Conservation (phyloP, 2,329 filamentous ascomycete genomes). For the Simplicillium aogashimaense region DNA sequence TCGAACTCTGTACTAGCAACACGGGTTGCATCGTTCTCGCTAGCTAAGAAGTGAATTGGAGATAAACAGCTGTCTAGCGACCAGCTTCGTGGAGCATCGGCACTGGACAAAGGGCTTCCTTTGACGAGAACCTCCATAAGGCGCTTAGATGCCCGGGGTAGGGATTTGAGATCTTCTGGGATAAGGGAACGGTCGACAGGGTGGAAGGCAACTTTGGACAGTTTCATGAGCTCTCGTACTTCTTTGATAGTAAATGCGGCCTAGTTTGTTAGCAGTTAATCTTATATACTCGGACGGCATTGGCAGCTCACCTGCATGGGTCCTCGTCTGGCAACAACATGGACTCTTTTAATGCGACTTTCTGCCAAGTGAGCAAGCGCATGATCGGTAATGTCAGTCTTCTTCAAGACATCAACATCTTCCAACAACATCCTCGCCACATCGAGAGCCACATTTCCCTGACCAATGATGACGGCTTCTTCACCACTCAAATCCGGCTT, state of each 20-base stretch:
- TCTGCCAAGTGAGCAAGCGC: constrained; percentile 64
- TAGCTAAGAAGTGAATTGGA: constrained; percentile 57
- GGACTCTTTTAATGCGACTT: constrained; percentile 69
- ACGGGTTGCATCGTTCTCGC: constrained; percentile 27
- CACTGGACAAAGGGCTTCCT: constrained; percentile 46
- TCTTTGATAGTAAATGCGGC: constrained; percentile 96
- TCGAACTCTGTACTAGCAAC: constrained; percentile 62
- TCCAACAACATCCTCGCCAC: constrained; percentile 81
- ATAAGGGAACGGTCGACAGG: constrained; percentile 57
- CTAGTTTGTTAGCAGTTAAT: constrained; percentile 26
- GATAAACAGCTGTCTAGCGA: constrained; percentile 78
- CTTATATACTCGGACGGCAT: not conserved
- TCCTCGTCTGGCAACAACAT: constrained; percentile 80
- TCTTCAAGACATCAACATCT: constrained; percentile 59
- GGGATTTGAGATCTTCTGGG: constrained; percentile 54
- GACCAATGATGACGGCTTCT: constrained; percentile 79
- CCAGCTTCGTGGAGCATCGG: constrained; percentile 58
- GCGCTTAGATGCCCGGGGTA: constrained; percentile 67
- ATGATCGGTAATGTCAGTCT: constrained; percentile 82
- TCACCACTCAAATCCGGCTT: constrained; percentile 69
- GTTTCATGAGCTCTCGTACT: constrained; percentile 73
- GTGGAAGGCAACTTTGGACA: constrained; percentile 62
- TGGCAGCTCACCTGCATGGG: constrained; percentile 61
- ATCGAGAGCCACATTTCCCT: constrained; percentile 93
- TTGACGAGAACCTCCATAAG: constrained; percentile 75